Conservation (phyloP, 2,329 filamentous ascomycete genomes). For the Xylaria sp. region DNA sequence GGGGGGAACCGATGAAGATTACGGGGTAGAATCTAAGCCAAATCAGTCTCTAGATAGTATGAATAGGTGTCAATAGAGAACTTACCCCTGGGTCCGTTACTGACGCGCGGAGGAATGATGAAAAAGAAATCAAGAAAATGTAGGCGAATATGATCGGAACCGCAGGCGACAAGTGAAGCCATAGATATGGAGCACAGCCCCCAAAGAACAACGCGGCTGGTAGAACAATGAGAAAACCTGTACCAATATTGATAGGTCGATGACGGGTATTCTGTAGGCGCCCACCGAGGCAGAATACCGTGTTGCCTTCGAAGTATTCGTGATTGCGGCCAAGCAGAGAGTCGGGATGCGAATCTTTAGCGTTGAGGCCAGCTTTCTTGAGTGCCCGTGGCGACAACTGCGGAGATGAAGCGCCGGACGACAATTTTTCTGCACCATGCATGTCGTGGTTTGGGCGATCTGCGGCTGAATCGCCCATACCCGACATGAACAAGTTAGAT, state of each 20-base stretch:
- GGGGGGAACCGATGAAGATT: constrained; percentile 92
- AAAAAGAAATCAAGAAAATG: constrained; percentile 88
- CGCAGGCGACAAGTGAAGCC: constrained; percentile 86
- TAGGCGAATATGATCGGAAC: constrained; percentile 93
- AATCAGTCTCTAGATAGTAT: constrained; percentile 19
- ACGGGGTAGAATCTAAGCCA: constrained; percentile 83
- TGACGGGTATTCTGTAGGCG: constrained; percentile 89
- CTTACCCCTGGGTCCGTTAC: constrained; percentile 91
- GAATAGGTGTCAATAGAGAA: constrained; percentile 41
- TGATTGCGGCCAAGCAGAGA: constrained; percentile 75
- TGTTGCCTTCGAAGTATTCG: constrained; percentile 95
- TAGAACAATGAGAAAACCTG: constrained; percentile 80
- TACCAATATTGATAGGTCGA: constrained; percentile 88
- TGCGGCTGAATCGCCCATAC: constrained; percentile 62
- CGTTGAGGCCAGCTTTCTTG: constrained; percentile 42
- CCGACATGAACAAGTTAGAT: constrained; percentile 76
- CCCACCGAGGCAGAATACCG: constrained; percentile 86
- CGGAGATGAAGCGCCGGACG: constrained; percentile 82
- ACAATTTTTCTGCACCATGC: constrained; percentile 82
- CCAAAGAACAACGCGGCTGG: constrained; percentile 86
- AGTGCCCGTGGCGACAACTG: constrained; percentile 57
- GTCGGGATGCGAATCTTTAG: constrained; percentile 50
- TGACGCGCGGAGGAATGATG: constrained; percentile 94
- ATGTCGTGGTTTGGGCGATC: constrained; percentile 66
- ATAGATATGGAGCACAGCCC: constrained; percentile 86